Base-by-base conservation (phyloP, 306 rosid genomes). In the Luffa aegyptiaca region DNA sequence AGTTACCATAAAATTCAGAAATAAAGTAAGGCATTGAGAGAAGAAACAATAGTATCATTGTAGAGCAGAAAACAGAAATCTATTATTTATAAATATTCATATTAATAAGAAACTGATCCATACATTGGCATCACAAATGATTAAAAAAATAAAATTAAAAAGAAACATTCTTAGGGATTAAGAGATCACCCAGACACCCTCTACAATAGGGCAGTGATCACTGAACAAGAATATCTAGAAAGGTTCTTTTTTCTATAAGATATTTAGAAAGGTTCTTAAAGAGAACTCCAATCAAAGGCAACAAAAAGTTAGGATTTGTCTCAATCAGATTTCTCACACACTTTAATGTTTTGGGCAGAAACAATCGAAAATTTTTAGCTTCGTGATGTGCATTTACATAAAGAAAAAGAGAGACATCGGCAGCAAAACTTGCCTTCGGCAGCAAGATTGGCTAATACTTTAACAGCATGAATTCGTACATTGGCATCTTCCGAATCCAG, bases 401-500 rank as follows among this genome's bases (percentile, higher is more conserved):
- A 20, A 8, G 65, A 21, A 59, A 59, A 7, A 59, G 26, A 59
- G 2, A 20, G 26, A 37, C 37, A 59, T 59, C 65, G 3, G 4
- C 39, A 59, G 75, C 7, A 68, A 68, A 33, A 73, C 86, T 78
- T 83, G 89, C 99, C 99, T 85, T 96, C 99, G 79, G 99, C 99
- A 51, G 99, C 99, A 56, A 96, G 85, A 87, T 96, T 96, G 86
- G 99, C 99, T 74, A 95, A 92, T 81, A 95, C 96, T 89, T 96
- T 96, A 81, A 96, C 99, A 46, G 99, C 99, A 91, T 96, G 98
- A 82, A 96, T 90, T 51, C 93, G 92, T 68, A 90, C 91, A 86
- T 89, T 96, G 80, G 95, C 88, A 87, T 96, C 99, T 58, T 96
- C 99, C 3, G 99, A 96, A 82, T 96, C 99, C 77, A 96, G 94